Evolutionary conservation across 2,329 filamentous ascomycete genomes (phyloP).

Genomic region (Fusarium nelsonii): DNA sequence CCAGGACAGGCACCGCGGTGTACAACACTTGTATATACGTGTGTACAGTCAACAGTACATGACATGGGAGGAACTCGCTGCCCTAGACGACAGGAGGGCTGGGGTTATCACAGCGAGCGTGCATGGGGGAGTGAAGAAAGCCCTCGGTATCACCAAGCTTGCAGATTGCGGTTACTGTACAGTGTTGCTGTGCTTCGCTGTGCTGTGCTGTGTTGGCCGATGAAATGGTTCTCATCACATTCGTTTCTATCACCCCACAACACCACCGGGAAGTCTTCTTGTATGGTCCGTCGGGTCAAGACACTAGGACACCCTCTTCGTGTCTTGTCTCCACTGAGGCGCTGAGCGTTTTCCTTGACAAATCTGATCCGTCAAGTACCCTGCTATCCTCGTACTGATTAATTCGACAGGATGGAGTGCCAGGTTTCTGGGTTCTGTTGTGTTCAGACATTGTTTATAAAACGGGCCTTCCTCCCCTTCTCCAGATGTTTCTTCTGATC

Average conservation of each 20-base stretch:
- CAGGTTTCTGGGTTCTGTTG: constrained; percentile 30
- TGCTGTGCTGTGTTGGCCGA: constrained; percentile 23
- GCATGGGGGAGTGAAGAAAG: constrained; percentile 12
- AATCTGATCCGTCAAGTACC: constrained; percentile 42
- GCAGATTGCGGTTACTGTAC: constrained; percentile 15
- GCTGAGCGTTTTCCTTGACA: constrained; percentile 42
- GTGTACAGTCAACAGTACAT: background rate
- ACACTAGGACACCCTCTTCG: constrained; percentile 25
- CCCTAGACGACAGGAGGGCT: constrained; percentile 1
- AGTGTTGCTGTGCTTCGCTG: constrained; percentile 10
- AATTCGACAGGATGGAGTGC: background rate
- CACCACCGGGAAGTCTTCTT: constrained; percentile 33
- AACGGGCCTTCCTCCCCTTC: constrained; percentile 44
- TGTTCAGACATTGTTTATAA: constrained; percentile 45
- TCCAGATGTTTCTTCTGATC: constrained; percentile 30
- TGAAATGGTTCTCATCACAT: constrained; percentile 27
- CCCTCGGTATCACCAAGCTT: constrained; percentile 24
- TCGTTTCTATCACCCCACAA: constrained; percentile 26
- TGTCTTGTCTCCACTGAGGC: constrained; percentile 38
- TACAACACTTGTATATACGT: background rate
- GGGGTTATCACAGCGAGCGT: constrained; percentile 23
- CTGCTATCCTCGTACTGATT: constrained; percentile 4
- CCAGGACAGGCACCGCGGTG: constrained; percentile 3
- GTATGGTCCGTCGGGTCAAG: constrained; percentile 17
- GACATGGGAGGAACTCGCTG: background rate